Conservation (phyloP, 805 yeast genomes). For the Cyberlindnera maclurae region DNA sequence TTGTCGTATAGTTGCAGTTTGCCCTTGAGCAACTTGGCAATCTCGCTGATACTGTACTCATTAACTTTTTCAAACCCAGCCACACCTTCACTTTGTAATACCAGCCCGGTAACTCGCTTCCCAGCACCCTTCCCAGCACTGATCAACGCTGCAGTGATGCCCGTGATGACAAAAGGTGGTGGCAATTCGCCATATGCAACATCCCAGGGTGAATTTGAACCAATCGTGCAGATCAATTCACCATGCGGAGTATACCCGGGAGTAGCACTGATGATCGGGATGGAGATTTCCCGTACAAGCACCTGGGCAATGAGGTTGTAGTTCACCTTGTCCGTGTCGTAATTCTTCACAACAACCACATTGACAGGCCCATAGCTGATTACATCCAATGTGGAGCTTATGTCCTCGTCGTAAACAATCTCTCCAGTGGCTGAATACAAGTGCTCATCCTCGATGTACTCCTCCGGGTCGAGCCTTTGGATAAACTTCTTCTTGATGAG, state of each 20-base stretch:
- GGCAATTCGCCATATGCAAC: slow-evolving; percentile 23
- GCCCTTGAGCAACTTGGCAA: slow-evolving; percentile 5
- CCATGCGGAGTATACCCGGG: slow-evolving; percentile 30
- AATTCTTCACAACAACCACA: slow-evolving; percentile 10
- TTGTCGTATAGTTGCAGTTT: slow-evolving; percentile 4
- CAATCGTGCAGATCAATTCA: slow-evolving; percentile 16
- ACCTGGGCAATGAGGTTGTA: slow-evolving; percentile 24
- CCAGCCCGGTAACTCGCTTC: slow-evolving; percentile 14
- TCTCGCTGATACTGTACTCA: slow-evolving; percentile 25
- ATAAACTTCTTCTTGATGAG: slow-evolving; percentile 7
- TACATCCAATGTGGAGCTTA: slow-evolving; percentile 10
- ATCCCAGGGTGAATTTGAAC: background rate
- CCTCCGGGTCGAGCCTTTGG: slow-evolving; percentile 15
- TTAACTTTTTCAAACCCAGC: slow-evolving; percentile 51
- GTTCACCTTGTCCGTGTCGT: slow-evolving; percentile 28
- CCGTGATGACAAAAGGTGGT: slow-evolving; percentile 61
- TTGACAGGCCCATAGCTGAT: slow-evolving; percentile 13
- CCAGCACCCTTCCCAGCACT: slow-evolving; percentile 20
- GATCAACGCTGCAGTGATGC: slow-evolving; percentile 41
- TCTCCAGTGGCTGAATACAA: slow-evolving; percentile 29
- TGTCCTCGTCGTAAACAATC: slow-evolving; percentile 4
- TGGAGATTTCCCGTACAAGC: slow-evolving; percentile 10
- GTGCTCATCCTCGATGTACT: slow-evolving; percentile 43
- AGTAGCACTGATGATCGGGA: slow-evolving; percentile 14
- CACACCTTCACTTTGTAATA: slow-evolving; percentile 54